Evolutionary conservation across 306 rosid genomes (phyloP), one percentile per base, ranked within the genome.

Genomic region (Glycine soja): DNA sequence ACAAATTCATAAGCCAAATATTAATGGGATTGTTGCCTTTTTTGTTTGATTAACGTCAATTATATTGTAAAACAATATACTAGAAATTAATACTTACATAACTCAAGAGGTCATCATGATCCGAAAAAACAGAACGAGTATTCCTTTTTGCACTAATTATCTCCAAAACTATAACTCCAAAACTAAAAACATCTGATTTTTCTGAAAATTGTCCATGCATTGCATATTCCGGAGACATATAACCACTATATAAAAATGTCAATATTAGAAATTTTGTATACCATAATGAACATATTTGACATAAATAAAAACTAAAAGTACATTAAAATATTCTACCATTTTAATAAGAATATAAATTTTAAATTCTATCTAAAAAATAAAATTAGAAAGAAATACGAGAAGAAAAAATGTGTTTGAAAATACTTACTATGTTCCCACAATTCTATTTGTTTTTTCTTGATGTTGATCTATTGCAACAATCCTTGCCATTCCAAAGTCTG

Each of bases 341-440:
- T 30, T 61, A 10, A 30, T 10, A 32, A 16, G 3, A 30, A 30
- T 15, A 61, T 9, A 24, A 59, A 58, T 19, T 2, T 9, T 10
- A 19, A 59, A 0, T 10, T 24, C 7, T 59, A 61, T 34, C 7
- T 62, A 36, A 38, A 65, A 65, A 6, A 5, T 6, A 69, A 40
- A 1, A 14, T 14, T 38, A 0, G 8, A 34, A 0, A 32, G 9
- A 62, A 5, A 34, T 24, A 34, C 5, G 2, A 5, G 7, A 61
- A 6, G 7, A 6, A 13, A 34, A 64, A 43, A 45, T 16, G 8
- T 18, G 19, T 54, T 53, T 1, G 3, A 16, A 56, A 10, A 10
- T 11, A 85, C 93, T 82, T 84, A 89, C 93, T 47, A 89, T n/a
- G 92, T 91, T 45, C 92, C 93, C 24, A 82, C 88, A 0, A 91